A percentile compares a stretch with the other conserved stretches of the same genome.
phyloP scores from a whole-genome alignment of 805 yeast genomes.

The Ogataea paradorogensis region DNA sequence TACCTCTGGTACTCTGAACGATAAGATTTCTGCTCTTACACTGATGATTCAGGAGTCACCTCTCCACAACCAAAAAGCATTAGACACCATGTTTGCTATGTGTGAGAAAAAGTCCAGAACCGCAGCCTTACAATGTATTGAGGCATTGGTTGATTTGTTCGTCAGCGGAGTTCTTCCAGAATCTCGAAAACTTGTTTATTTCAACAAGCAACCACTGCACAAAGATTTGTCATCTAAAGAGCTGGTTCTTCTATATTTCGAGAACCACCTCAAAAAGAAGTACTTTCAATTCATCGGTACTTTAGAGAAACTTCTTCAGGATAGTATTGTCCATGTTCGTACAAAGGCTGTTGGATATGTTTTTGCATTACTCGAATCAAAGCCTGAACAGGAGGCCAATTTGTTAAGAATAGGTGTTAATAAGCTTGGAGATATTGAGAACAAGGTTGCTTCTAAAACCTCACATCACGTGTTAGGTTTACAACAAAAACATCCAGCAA shows the following conservation, averaged over 20 bases:
- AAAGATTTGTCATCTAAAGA: conserved; percentile 47
- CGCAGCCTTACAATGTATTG: conserved; percentile 86
- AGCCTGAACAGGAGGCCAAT: conserved; percentile 97
- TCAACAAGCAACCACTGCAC: conserved; percentile 68
- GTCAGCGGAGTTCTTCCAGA: conserved; percentile 83
- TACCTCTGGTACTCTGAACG: conserved; percentile 88
- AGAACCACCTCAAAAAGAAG: conserved; percentile 77
- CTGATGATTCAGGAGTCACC: conserved; percentile 94
- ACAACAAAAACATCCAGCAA: conserved; percentile 92
- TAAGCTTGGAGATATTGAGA: conserved; percentile 89
- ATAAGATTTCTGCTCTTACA: conserved; percentile 93
- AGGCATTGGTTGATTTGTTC: conserved; percentile 85
- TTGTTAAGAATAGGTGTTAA: conserved; percentile 84
- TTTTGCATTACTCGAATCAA: conserved; percentile 73
- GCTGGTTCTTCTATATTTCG: conserved; percentile 77
- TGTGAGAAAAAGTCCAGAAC: conserved; percentile 92
- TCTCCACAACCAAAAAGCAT: conserved; percentile 77
- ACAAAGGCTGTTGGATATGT: conserved; percentile 72
- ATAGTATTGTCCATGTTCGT: conserved; percentile 85
- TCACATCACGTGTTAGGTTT: conserved; percentile 76
- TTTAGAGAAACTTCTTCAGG: conserved; percentile 81
- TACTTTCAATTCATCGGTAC: conserved; percentile 75
- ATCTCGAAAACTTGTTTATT: conserved; percentile 74
- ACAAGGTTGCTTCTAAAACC: conserved; percentile 84
- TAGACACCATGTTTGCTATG: conserved; percentile 72